Conservation (phyloP, 1,139 yeast species). For the Wickerhamiella infanticola region DNA sequence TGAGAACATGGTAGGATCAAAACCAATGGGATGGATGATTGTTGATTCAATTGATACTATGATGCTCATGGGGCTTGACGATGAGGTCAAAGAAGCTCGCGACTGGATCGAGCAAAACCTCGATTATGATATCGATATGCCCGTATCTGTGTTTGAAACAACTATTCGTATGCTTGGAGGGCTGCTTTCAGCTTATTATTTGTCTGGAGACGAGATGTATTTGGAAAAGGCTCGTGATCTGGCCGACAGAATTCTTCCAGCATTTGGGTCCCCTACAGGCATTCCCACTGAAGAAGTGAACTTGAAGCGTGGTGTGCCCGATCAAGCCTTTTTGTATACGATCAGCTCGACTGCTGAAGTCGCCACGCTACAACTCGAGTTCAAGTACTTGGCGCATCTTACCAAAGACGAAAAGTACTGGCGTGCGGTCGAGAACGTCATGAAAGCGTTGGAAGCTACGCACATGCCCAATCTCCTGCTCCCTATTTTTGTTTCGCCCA, state of each 20-base stretch:
- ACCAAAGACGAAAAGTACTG: constrained; percentile 72
- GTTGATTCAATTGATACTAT: constrained; percentile 81
- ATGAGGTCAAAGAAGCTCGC: constrained; percentile 49
- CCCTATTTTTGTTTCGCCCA: constrained; percentile 68
- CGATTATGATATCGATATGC: constrained; percentile 48
- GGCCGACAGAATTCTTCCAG: constrained; percentile 40
- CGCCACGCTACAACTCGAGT: constrained; percentile 74
- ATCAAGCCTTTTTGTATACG: constrained; percentile 20
- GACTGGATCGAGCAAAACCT: constrained; percentile 57
- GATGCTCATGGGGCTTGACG: constrained; percentile 60
- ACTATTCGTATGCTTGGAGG: constrained; percentile 94
- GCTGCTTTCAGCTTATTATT: constrained; percentile 60
- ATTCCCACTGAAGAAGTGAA: constrained; percentile 73
- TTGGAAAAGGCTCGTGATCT: constrained; percentile 66
- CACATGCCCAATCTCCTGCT: constrained; percentile 60
- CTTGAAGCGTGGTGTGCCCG: constrained; percentile 20
- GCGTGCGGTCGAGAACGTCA: constrained; percentile 60
- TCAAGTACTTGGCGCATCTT: constrained; percentile 63
- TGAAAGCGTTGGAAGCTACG: constrained; percentile 47
- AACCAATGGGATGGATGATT: constrained; percentile 89
- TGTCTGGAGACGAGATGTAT: constrained; percentile 51
- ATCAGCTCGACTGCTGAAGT: constrained; percentile 84
- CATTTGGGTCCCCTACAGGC: constrained; percentile 50
- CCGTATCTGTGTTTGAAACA: constrained; percentile 79
- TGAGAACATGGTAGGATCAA: constrained; percentile 48